These are phyloP conservation scores for Colletotrichum cuscutae DNA, from an alignment of 2,329 filamentous ascomycete genomes.

Conservation along the genomic window DNA sequence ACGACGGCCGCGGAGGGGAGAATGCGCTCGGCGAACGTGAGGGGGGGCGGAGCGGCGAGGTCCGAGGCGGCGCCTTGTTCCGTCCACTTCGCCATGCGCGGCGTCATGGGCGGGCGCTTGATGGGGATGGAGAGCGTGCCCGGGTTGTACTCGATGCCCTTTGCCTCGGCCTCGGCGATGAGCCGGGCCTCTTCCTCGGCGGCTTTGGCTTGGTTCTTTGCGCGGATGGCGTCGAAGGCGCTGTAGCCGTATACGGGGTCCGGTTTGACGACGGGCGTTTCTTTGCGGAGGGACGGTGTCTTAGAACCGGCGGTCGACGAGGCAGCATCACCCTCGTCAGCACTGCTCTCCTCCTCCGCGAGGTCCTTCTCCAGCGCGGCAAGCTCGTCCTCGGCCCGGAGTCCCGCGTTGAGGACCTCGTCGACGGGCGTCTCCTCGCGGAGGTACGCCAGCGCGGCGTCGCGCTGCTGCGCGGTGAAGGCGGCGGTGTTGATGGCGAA, in stretches of 20 bases:
- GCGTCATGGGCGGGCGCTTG: slow-evolving; percentile 51
- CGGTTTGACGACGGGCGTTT: slow-evolving; percentile 41
- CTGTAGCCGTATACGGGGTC: slow-evolving; percentile 69
- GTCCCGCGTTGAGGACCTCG: slow-evolving; percentile 68
- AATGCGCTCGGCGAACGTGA: slow-evolving; percentile 64
- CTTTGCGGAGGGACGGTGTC: background rate
- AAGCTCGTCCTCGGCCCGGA: slow-evolving; percentile 72
- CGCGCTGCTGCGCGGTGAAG: slow-evolving; percentile 54
- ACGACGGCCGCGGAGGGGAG: slow-evolving; percentile 64
- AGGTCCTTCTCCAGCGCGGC: slow-evolving; percentile 57
- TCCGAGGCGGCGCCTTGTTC: slow-evolving; percentile 58
- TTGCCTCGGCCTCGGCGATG: slow-evolving; percentile 46
- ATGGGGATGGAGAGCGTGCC: slow-evolving; percentile 55
- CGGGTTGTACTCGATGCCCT: slow-evolving; percentile 39
- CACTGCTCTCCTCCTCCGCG: slow-evolving; percentile 26
- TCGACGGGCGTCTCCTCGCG: slow-evolving; percentile 65
- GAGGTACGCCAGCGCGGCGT: slow-evolving; percentile 64
- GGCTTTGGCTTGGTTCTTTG: slow-evolving; percentile 59
- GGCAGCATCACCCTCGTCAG: slow-evolving; percentile 33
- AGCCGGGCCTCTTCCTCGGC: slow-evolving; percentile 57
- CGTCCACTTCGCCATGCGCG: slow-evolving; percentile 52
- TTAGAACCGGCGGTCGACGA: slow-evolving; percentile 28
- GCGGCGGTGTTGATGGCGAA: slow-evolving; percentile 58
- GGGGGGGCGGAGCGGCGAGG: slow-evolving; percentile 62
- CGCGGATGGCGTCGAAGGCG: slow-evolving; percentile 66